These are phyloP conservation scores for Irpex lacteus DNA, from an alignment of 1,284 basidiomycete species.

Conservation along the genomic window DNA sequence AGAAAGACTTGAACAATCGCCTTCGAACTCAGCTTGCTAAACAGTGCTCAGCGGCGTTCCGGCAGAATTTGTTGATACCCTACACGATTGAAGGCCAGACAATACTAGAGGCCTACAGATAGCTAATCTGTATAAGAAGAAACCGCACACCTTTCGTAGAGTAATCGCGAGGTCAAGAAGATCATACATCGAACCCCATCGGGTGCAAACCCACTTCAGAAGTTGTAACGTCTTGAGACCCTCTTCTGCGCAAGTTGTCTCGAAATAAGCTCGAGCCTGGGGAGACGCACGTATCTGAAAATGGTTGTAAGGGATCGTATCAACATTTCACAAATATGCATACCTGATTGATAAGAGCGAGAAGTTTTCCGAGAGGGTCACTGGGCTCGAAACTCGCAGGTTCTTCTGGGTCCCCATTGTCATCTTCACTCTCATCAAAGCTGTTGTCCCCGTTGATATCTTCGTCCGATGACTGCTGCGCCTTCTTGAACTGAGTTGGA, in stretches of 20 bases:
- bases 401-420: background rate
- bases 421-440: background rate
- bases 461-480: background rate
- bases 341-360: slow-evolving; percentile 6
- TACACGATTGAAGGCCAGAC: too few relatives aligned
- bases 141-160: background rate
- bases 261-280: slow-evolving; percentile 1
- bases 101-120: too few relatives aligned
- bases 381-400: background rate
- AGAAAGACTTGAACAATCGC: background rate
- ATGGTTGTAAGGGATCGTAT: background rate
- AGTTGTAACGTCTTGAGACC: slow-evolving; percentile 6
- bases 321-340: background rate
- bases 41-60: slow-evolving; percentile 1
- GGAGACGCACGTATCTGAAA: slow-evolving; percentile 6
- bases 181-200: slow-evolving; percentile 13
- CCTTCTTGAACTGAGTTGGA: background rate
- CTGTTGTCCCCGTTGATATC: background rate
- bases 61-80: too few relatives aligned
- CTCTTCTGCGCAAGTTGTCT: slow-evolving; percentile 5
- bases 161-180: background rate
- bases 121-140: too few relatives aligned
- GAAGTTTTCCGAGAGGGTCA: slow-evolving; percentile 1
- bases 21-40: slow-evolving; percentile 3
- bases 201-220: slow-evolving; percentile 11